Base-by-base conservation (phyloP, 1,284 basidiomycete species). In the Hemileia vastatrix region DNA sequence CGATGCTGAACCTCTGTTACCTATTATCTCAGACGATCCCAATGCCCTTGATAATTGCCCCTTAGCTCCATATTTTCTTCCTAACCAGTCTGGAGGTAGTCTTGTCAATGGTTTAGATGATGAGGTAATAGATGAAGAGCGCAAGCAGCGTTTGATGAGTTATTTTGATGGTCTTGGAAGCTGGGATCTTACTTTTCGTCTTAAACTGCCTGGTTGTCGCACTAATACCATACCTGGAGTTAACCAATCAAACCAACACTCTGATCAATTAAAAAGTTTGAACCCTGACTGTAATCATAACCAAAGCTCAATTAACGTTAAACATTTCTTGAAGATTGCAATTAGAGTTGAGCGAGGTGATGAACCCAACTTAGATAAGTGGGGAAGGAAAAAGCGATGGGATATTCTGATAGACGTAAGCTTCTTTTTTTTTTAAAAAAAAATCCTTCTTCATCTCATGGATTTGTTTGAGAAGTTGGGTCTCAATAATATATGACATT, bases 291-390 rank as follows among this genome's bases (percentile, higher is more conserved):
- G 53, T 43, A 32, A 54, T n/a, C 53, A 54, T 23, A 19, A 31
- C 6, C 36, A 43, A 43, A 54, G 53, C n/a, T 40, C 53, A 15
- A 54, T 54, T 40, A 15, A 40, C 31, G 53, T 54, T 4, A 54
- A 54, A 54, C 53, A 54, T 43, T 36, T 40, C 27, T 40, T 54
- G 6, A 54, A 36, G 27, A 23, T 54, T 18, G 33, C 33, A 5
- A 54, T 54, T 18, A 54, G 53, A 36, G 53, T 54, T 40, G 53
- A 54, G 19, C 53, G 53, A 5, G 53, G 53, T 33, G 53, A 54
- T 15, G 53, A 54, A 24, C 19, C 19, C 15, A 40, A 32, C 8
- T 40, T 54, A 15, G 53, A 54, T 33, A 54, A 54, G 36, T 40
- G 53, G 24, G 53, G 53, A 6, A 32, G 53, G 11, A 32, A 40